These are phyloP conservation scores for Collybia nuda DNA, from an alignment of 768 basidiomycete genomes.

Conservation along the genomic window DNA sequence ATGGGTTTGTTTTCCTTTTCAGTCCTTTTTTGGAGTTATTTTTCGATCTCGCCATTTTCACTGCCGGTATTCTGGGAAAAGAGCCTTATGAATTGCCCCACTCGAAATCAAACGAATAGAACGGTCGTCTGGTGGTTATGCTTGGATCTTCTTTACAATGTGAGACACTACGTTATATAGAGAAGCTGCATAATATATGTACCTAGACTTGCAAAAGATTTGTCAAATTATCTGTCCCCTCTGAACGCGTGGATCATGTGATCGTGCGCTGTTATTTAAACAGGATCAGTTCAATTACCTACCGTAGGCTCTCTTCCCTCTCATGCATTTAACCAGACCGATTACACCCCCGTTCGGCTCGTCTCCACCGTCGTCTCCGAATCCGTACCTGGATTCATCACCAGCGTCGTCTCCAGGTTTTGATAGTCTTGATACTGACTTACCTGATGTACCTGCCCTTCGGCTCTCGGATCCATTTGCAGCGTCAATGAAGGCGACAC, in stretches of 20 bases:
- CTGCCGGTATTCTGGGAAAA: too few species aligned
- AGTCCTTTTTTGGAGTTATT: too few species aligned
- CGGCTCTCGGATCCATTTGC: constrained; percentile 50
- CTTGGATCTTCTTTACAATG: too few species aligned
- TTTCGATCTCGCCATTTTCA: too few species aligned
- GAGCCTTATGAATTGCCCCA: too few species aligned
- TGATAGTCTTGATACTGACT: constrained; percentile 12
- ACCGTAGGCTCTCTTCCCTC: constrained; percentile 1
- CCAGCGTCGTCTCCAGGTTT: constrained; percentile 28
- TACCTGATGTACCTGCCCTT: constrained; percentile 11
- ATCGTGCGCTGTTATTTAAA: constrained; percentile 14
- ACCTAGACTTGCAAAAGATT: too few species aligned
- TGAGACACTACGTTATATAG: too few species aligned
- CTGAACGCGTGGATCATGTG: constrained; percentile 3
- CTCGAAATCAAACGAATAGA: too few species aligned
- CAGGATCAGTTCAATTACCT: too few species aligned
- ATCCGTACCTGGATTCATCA: constrained; percentile 24
- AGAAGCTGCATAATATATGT: too few species aligned
- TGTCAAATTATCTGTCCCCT: neutral
- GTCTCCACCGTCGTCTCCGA: constrained; percentile 54
- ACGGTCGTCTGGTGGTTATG: too few species aligned
- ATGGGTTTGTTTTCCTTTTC: too few species aligned
- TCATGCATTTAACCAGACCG: constrained; percentile 12
- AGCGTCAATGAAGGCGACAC: constrained; percentile 50
- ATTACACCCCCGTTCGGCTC: constrained; percentile 26